phyloP scores from a whole-genome alignment of 148 eudicot genomes.

The Cornus kousa region DNA sequence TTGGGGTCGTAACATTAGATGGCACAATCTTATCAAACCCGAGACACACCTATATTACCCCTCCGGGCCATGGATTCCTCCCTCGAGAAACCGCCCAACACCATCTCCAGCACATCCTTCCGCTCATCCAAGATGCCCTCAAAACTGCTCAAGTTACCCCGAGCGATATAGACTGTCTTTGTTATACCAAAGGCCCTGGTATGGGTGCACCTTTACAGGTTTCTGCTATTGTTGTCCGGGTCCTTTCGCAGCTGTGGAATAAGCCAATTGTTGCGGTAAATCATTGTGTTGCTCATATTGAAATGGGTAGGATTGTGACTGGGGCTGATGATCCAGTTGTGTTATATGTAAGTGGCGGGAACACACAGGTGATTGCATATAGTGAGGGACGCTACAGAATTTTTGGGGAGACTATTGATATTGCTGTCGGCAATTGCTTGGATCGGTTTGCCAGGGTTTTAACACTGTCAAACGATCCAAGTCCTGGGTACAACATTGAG shows the following conservation, averaged over 20 bases:
- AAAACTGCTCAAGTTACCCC: slow-evolving; percentile 58
- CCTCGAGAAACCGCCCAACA: slow-evolving; percentile 95
- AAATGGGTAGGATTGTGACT: slow-evolving; percentile 94
- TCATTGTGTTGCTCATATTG: slow-evolving; percentile 96
- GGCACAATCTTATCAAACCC: slow-evolving; percentile 88
- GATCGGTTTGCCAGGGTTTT: slow-evolving; percentile 92
- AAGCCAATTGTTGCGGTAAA: slow-evolving; percentile 88
- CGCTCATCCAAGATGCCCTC: slow-evolving; percentile 67
- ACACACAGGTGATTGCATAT: slow-evolving; percentile 93
- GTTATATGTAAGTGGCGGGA: slow-evolving; percentile 92
- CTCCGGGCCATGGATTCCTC: slow-evolving; percentile 92
- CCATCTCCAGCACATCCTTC: slow-evolving; percentile 74
- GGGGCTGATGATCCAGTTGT: slow-evolving; percentile 94
- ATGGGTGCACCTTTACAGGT: slow-evolving; percentile 96
- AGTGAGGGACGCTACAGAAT: slow-evolving; percentile 91
- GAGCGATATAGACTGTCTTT: slow-evolving; percentile 73
- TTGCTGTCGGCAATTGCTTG: slow-evolving; percentile 96
- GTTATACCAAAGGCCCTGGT: slow-evolving; percentile 96
- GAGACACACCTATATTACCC: slow-evolving; percentile 87
- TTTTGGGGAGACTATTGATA: slow-evolving; percentile 98
- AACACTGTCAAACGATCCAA: slow-evolving; percentile 84
- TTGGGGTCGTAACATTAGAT: slow-evolving; percentile 82
- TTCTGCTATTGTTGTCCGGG: slow-evolving; percentile 74
- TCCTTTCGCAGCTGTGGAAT: slow-evolving; percentile 88
- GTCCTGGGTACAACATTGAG: slow-evolving; percentile 94